phyloP scores from a whole-genome alignment of 441 rosid species.

The Raphanus hybrid region DNA sequence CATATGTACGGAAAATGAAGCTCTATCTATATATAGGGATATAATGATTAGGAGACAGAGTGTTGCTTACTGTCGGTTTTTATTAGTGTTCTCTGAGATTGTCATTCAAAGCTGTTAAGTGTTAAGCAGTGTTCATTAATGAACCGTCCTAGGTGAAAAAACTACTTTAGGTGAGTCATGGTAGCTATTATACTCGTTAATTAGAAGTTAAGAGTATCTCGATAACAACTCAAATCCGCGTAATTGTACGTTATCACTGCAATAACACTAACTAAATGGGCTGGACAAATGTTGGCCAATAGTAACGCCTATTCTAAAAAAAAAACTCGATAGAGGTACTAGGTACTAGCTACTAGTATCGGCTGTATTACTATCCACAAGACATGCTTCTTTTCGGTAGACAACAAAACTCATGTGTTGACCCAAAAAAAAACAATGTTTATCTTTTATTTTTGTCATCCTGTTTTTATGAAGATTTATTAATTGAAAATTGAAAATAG shows the following conservation, averaged over 20 bases:
- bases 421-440: background rate
- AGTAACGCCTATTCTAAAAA: background rate
- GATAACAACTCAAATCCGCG: slow-evolving; percentile 29
- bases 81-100: slow-evolving; percentile 25
- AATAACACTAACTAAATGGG: background rate
- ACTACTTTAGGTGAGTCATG: slow-evolving; percentile 32
- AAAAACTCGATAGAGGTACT: too few species aligned
- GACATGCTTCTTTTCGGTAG: background rate
- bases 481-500: too few species aligned
- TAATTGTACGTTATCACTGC: slow-evolving; percentile 8
- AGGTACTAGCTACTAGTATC: background rate
- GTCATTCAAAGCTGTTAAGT: slow-evolving; percentile 33
- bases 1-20: background rate
- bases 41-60: slow-evolving; percentile 25
- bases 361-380: background rate
- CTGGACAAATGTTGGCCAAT: background rate
- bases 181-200: slow-evolving; percentile 2
- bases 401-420: background rate
- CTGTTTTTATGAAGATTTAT: background rate
- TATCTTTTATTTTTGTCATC: background rate
- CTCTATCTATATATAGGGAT: background rate
- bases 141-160: slow-evolving; percentile 25
- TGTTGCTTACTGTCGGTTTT: slow-evolving; percentile 16
- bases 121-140: slow-evolving; percentile 26
- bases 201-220: background rate